A percentile compares a stretch with the other conserved stretches of the same genome.
Conservation (phyloP, 1,139 yeast genomes). For the Casaregolazyma suthepensis region DNA sequence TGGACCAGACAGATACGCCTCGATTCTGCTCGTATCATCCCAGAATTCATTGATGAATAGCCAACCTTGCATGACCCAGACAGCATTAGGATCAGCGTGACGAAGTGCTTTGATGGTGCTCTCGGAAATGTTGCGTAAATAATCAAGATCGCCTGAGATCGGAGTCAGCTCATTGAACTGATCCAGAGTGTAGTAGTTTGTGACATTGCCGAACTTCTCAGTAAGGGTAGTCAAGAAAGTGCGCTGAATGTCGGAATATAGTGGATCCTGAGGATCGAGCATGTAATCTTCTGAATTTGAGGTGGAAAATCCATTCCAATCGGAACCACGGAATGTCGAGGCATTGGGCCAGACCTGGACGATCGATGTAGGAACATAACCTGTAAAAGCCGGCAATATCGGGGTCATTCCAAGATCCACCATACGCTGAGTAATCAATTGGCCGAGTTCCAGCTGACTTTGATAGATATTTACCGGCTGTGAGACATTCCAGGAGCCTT, state of each 20-base stretch:
- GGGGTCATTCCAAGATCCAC: constrained; percentile 19
- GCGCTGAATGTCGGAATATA: constrained; percentile 13
- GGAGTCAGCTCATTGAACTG: constrained; percentile 19
- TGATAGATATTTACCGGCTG: constrained; percentile 11
- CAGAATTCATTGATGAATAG: constrained; percentile 17
- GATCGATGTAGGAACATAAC: constrained; percentile 15
- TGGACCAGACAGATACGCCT: constrained; percentile 18
- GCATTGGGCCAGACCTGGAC: constrained; percentile 12
- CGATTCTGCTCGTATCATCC: constrained; percentile 12
- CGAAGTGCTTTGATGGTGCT: constrained; percentile 14
- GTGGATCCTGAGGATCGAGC: constrained; percentile 17
- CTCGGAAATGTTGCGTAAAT: constrained; percentile 13
- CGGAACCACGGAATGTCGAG: constrained; percentile 10
- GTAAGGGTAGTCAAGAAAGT: constrained; percentile 13
- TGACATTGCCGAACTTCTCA: constrained; percentile 13
- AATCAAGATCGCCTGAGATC: constrained; percentile 12
- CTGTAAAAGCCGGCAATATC: constrained; percentile 19
- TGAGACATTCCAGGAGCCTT: constrained; percentile 16
- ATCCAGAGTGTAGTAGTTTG: constrained; percentile 17
- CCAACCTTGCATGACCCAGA: constrained; percentile 21
- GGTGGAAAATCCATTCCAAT: constrained; percentile 17
- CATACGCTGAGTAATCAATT: constrained; percentile 16
- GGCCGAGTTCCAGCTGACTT: constrained; percentile 13
- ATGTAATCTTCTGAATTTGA: constrained; percentile 13
- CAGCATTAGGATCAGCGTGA: constrained; percentile 14